Evolutionary conservation across 2,329 filamentous ascomycete genomes (phyloP).

Genomic region (Ceratocystis lukuohia): DNA sequence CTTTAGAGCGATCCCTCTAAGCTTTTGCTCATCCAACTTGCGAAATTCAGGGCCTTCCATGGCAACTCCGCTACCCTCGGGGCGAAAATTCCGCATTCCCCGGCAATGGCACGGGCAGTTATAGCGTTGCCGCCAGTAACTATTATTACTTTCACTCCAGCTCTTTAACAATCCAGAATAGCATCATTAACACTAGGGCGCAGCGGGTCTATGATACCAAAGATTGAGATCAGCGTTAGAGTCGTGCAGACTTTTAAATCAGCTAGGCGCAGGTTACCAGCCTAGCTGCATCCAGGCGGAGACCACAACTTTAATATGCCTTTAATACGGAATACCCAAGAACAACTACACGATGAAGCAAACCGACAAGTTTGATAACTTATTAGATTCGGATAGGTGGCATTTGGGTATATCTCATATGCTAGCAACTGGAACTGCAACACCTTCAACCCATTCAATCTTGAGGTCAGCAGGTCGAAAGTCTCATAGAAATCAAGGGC

Average conservation of each 20-base stretch:
- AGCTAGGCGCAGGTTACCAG: slow-evolving; percentile 29
- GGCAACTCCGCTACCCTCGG: slow-evolving; percentile 39
- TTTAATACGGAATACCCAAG: slow-evolving; percentile 13
- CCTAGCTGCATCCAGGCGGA: slow-evolving; percentile 41
- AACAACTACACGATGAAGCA: slow-evolving; percentile 19
- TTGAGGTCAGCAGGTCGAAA: slow-evolving; percentile 30
- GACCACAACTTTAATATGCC: slow-evolving; percentile 48
- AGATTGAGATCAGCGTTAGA: slow-evolving; percentile 56
- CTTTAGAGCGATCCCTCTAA: slow-evolving; percentile 43
- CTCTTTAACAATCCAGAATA: slow-evolving; percentile 48
- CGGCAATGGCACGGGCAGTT: slow-evolving; percentile 60
- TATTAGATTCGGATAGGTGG: not conserved
- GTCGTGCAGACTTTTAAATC: slow-evolving; percentile 43
- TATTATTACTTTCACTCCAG: slow-evolving; percentile 57
- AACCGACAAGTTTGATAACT: not conserved
- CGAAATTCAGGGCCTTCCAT: slow-evolving; percentile 60
- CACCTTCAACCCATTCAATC: slow-evolving; percentile 24
- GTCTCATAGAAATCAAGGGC: slow-evolving; percentile 58
- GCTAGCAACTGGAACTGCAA: slow-evolving; percentile 20
- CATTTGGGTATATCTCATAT: slow-evolving; percentile 16
- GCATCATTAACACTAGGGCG: slow-evolving; percentile 51
- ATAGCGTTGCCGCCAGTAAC: slow-evolving; percentile 59
- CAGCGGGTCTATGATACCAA: slow-evolving; percentile 59
- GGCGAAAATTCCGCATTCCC: slow-evolving; percentile 54
- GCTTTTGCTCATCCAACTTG: slow-evolving; percentile 43